Conservation (phyloP, 2,329 filamentous ascomycete species). For the Microsporum canis region DNA sequence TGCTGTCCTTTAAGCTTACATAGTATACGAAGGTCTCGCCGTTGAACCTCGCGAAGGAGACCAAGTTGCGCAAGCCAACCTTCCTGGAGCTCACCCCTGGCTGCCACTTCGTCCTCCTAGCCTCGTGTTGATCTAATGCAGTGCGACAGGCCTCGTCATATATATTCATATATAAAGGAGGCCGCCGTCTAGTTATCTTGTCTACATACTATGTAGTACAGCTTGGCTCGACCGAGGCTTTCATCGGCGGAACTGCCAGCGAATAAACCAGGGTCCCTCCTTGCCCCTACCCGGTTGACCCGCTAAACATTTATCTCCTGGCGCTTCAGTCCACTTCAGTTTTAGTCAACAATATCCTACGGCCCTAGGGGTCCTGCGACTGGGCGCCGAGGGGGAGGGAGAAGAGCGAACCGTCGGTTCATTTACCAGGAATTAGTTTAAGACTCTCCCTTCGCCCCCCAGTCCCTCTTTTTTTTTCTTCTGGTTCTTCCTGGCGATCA, state of each 20-base stretch:
- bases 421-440: background rate
- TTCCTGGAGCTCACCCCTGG: background rate
- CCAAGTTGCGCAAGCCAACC: background rate
- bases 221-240: background rate
- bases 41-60: background rate
- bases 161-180: background rate
- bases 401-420: background rate
- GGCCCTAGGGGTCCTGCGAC: background rate
- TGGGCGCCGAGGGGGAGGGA: background rate
- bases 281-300: background rate
- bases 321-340: background rate
- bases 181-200: background rate
- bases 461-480: background rate
- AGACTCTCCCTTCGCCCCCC: background rate
- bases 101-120: background rate
- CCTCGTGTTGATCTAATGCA: background rate
- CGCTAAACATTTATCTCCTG: background rate
- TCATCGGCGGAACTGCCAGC: background rate
- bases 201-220: background rate
- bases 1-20: background rate
- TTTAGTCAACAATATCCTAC: background rate
- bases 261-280: background rate
- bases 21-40: background rate
- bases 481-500: background rate
- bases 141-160: background rate